Percentiles rank a stretch among this genome's conserved stretches.
phyloP scores from a whole-genome alignment of 2,329 filamentous ascomycete species.

The Cordyceps farinosa region DNA sequence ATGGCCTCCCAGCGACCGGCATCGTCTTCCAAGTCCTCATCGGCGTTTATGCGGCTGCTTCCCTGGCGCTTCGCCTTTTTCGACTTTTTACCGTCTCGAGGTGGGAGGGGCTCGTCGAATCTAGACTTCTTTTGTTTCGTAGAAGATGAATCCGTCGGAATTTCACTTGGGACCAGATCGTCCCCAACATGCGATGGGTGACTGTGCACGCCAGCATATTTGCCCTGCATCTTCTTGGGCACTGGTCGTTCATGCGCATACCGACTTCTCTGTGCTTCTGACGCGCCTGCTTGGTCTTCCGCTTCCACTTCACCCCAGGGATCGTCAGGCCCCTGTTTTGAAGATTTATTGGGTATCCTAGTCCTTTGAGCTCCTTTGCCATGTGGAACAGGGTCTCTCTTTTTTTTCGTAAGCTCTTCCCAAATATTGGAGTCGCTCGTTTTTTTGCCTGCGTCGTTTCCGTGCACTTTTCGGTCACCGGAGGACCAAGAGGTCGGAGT shows the following conservation, averaged over 20 bases:
- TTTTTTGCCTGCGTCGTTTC: conserved; percentile 10
- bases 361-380: conserved; percentile 1
- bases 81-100: conserved; percentile 11
- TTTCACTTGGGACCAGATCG: neutral
- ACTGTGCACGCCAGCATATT: conserved; percentile 9
- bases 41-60: conserved; percentile 9
- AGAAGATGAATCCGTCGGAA: neutral
- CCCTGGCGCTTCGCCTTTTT: conserved; percentile 9
- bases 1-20: conserved; percentile 35
- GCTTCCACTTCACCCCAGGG: conserved; percentile 26
- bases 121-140: conserved; percentile 1
- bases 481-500: conserved; percentile 5
- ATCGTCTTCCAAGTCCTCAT: conserved; percentile 40
- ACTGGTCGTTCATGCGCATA: neutral
- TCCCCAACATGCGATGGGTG: conserved; percentile 16
- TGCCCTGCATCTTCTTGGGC: conserved; percentile 14
- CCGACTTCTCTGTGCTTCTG: neutral
- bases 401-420: conserved; percentile 20
- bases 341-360: neutral
- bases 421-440: conserved; percentile 19
- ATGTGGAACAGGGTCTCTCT: neutral
- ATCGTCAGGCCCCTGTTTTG: conserved; percentile 3
- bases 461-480: conserved; percentile 24
- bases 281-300: neutral
- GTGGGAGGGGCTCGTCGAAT: neutral